Conservation (phyloP, 331 rosid genomes). For the Telfairia occidentalis region DNA sequence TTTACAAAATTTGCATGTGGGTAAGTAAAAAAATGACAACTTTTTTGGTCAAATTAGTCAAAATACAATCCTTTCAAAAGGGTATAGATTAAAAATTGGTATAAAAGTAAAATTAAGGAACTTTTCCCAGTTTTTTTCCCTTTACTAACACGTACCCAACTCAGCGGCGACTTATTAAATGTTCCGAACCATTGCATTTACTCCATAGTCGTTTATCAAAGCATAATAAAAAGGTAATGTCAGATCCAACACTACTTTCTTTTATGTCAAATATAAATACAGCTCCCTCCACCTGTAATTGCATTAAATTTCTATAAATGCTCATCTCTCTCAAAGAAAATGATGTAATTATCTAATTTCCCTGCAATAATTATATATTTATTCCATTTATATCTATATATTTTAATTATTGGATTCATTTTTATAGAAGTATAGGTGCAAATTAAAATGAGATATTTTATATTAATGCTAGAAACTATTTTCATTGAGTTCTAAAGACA, state of each 20-base stretch:
- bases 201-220: constrained; percentile 14
- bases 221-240: neutral
- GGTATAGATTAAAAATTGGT: neutral
- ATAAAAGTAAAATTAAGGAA: neutral
- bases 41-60: neutral
- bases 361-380: neutral
- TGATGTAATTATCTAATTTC: neutral
- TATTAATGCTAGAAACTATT: too few relatives aligned
- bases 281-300: neutral
- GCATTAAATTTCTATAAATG: neutral
- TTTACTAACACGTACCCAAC: constrained; percentile 17
- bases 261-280: constrained; percentile 2
- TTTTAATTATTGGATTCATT: neutral
- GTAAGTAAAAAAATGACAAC: neutral
- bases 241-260: neutral
- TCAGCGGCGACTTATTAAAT: constrained; percentile 29
- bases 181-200: constrained; percentile 31
- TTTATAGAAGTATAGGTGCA: neutral
- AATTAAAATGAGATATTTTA: too few relatives aligned
- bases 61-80: neutral
- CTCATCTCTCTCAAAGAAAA: neutral
- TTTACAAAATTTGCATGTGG: neutral
- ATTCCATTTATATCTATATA: neutral
- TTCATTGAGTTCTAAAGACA: neutral
- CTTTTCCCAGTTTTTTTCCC: neutral